A percentile compares a stretch with the other conserved stretches of the same genome.
These are phyloP conservation scores for Porphyrellus cyaneotinctus DNA, from an alignment of 768 basidiomycete species.

Conservation along the genomic window DNA sequence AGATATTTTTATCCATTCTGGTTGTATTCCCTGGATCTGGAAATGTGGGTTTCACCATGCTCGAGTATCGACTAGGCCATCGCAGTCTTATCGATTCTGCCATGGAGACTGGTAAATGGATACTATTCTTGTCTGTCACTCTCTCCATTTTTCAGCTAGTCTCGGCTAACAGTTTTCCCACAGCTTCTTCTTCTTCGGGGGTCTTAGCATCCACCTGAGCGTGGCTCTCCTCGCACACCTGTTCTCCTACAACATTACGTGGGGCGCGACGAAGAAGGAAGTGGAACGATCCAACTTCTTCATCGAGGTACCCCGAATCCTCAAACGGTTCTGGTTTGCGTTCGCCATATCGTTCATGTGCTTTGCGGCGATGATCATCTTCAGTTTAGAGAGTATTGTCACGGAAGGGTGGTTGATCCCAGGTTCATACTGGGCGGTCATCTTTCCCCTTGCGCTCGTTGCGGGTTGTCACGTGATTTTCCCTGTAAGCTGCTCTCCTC, in stretches of 20 bases:
- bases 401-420: conserved; percentile 64
- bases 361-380: conserved; percentile 53
- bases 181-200: conserved; percentile 54
- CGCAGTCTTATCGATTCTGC: conserved; percentile 13
- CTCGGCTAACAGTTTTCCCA: neutral
- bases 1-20: conserved; percentile 71
- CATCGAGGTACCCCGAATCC: conserved; percentile 81
- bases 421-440: conserved; percentile 65
- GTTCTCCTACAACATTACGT: conserved; percentile 56
- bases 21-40: conserved; percentile 73
- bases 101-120: conserved; percentile 24
- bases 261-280: conserved; percentile 71
- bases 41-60: conserved; percentile 62
- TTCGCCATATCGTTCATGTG: conserved; percentile 50
- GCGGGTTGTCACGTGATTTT: conserved; percentile 65
- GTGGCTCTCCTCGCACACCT: conserved; percentile 54
- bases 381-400: conserved; percentile 46
- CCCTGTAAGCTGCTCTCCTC: conserved; percentile 49
- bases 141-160: no score
- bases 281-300: conserved; percentile 89
- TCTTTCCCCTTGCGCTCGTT: conserved; percentile 69
- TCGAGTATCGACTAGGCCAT: conserved; percentile 68
- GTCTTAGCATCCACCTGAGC: conserved; percentile 50
- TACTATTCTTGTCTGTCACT: conserved; percentile 34
- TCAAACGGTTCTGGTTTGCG: conserved; percentile 71